phyloP scores from a whole-genome alignment of 768 basidiomycete species.

The Dacryopinax primogenitus region DNA sequence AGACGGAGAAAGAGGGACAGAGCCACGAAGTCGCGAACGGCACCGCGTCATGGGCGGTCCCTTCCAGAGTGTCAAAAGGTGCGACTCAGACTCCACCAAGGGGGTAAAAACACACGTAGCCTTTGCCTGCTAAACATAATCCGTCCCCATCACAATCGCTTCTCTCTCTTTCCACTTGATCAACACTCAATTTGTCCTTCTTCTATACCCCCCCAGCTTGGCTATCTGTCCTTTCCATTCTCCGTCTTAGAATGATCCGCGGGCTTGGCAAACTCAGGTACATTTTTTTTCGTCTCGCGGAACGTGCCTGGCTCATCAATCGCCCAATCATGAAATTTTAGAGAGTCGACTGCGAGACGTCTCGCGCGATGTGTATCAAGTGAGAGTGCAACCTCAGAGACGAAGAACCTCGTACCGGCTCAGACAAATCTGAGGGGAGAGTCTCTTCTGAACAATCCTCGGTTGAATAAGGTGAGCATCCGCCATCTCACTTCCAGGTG shows the following conservation, averaged over 20 bases:
- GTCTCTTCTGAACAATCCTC: slow-evolving; percentile 48
- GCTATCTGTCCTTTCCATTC: neutral
- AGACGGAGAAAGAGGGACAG: neutral
- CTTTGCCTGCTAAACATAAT: neutral
- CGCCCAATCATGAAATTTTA: neutral
- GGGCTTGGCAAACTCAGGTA: slow-evolving; percentile 5
- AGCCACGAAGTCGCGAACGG: neutral
- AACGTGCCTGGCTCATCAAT: neutral
- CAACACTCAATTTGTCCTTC: neutral
- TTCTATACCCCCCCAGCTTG: neutral
- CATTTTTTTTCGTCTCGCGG: neutral
- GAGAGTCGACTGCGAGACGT: neutral
- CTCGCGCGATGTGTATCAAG: neutral
- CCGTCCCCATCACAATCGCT: neutral
- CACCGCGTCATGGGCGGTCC: slow-evolving; percentile 4
- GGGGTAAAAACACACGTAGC: neutral
- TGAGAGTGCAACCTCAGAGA: neutral
- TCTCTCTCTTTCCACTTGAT: neutral
- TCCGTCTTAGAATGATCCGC: neutral
- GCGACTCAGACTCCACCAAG: neutral
- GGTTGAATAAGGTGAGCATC: slow-evolving; percentile 45
- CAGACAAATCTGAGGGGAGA: slow-evolving; percentile 41
- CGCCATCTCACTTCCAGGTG: no score
- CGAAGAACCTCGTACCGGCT: neutral
- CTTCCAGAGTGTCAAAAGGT: neutral